Evolutionary conservation across 257 asterid genomes (phyloP), one percentile per base, ranked within the genome.

Genomic region (Solanum microdontum): DNA sequence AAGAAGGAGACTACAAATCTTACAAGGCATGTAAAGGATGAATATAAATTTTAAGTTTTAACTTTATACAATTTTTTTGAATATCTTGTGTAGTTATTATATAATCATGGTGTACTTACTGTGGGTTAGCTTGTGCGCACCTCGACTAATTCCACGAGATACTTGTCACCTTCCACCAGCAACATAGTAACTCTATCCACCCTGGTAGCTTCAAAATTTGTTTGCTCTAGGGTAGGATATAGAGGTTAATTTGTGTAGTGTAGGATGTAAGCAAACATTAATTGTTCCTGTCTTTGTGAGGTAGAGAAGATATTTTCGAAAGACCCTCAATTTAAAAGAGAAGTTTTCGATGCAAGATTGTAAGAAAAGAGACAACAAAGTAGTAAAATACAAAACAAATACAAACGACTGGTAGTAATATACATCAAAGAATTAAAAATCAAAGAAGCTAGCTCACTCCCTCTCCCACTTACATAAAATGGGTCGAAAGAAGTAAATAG

Each of bases 401-500:
- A 58, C 26, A 58, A 21, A 58, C 5, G 2, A 8, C 64, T 17
- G n/a, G 21, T 58, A 58, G 2, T 58, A 58, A 58, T 21, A 58
- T 8, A 58, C 68, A 58, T 8, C 5, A 58, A 58, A 58, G 1
- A 58, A 58, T 21, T 1, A 58, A 7, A 58, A 58, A 7, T 8
- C 3, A 58, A 19, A 0, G 68, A 58, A 3, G 12, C 68, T 58
- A 58, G 24, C 12, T 8, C 68, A 21, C 4, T 21, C 68, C 68
- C 26, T 58, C 68, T 58, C 68, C 17, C 30, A 24, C 30, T 11
- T 26, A 64, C 15, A n/a, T 24, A n/a, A 64, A 64, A 64, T 64
- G 13, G 7, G 32, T 0, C 30, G 0, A 0, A n/a, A 64, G 0
- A n/a, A n/a, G 3, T 23, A 4, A 24, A 24, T 64, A 64, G 1